Evolutionary conservation across 108 stramenopile genomes (phyloP), one percentile per base, ranked within the genome.

Genomic region (Pseudonitzschia pungens): DNA sequence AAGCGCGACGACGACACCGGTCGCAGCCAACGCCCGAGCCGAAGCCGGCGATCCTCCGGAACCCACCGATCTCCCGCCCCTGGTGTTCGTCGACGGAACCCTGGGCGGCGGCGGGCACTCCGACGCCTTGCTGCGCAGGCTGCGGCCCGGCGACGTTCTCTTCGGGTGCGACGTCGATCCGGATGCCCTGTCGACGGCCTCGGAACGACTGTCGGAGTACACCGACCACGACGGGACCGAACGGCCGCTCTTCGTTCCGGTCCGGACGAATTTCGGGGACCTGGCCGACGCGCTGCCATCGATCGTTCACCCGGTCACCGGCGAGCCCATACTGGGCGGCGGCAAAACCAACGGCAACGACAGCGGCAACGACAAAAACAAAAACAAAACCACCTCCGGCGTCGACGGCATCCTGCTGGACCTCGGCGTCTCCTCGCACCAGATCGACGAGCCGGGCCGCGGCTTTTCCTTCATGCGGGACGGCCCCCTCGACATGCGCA

Each of bases 401-500:
- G 92, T 94, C 11, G 94, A 96, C 73, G 97, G 97, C n/a, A 89
- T 98, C 53, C 73, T 98, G 12, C 76, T 98, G 14, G 97, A 98
- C 80, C 75, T 97, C 28, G 97, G 97, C 12, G 94, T 98, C 1
- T 93, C 90, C 14, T 95, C 93, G 10, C 90, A 95, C 81, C 97
- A 98, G 81, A 93, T 98, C 64, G 89, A 98, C 76, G 87, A 75
- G 1, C 71, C 90, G 6, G 92, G 86, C 22, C 90, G 97, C 10
- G 97, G 97, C 8, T 98, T 98, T 85, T 83, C 92, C 41, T 96
- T 96, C 65, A 89, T 94, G 83, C 82, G 84, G 69, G 92, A 97
- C 53, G 96, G 97, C 0, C 94, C 93, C n/a, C 73, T 98, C 11
- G 97, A 98, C 66, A 98, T 98, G 97, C 76, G 97, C n/a, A 96